Percentiles rank a stretch among this genome's conserved stretches.
Evolutionary conservation across 164 flowering plant species (phyloP).

Genomic region (Taxillus chinensis): DNA sequence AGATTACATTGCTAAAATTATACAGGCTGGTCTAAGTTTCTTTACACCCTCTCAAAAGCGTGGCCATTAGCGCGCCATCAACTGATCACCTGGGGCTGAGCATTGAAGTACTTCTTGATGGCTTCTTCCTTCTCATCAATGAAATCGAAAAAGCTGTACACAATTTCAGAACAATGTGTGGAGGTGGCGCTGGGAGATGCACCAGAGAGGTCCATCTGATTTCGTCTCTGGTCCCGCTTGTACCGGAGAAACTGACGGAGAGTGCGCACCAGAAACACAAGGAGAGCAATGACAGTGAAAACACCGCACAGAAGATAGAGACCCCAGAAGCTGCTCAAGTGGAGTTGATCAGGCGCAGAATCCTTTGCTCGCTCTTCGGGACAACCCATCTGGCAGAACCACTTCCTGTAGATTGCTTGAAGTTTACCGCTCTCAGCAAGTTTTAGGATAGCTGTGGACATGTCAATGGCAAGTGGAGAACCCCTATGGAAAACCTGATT

Average conservation of each 20-base stretch:
- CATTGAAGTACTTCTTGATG: conserved; percentile 35
- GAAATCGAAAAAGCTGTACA: conserved; percentile 45
- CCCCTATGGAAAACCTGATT: conserved; percentile 54
- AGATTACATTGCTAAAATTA: too few relatives aligned
- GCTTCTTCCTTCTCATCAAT: conserved; percentile 71
- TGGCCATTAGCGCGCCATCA: not conserved
- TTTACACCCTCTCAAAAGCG: too few relatives aligned
- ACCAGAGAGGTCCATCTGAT: conserved; percentile 17
- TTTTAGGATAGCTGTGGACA: conserved; percentile 55
- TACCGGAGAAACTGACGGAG: conserved; percentile 38
- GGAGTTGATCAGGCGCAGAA: conserved; percentile 41
- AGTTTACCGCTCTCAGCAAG: conserved; percentile 57
- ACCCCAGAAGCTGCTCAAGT: conserved; percentile 59
- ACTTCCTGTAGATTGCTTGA: conserved; percentile 33
- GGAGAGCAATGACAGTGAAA: conserved; percentile 27
- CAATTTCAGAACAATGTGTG: conserved; percentile 21
- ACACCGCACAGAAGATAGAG: conserved; percentile 49
- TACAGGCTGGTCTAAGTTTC: too few relatives aligned
- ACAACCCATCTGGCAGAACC: conserved; percentile 52
- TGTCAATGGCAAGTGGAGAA: conserved; percentile 58
- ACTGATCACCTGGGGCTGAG: conserved; percentile 11
- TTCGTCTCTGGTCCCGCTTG: conserved; percentile 23
- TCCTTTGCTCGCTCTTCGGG: conserved; percentile 10
- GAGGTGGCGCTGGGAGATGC: conserved; percentile 14
- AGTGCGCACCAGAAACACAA: conserved; percentile 31